Base-by-base conservation (phyloP, 805 yeast species). In the Starmera caribaea region DNA sequence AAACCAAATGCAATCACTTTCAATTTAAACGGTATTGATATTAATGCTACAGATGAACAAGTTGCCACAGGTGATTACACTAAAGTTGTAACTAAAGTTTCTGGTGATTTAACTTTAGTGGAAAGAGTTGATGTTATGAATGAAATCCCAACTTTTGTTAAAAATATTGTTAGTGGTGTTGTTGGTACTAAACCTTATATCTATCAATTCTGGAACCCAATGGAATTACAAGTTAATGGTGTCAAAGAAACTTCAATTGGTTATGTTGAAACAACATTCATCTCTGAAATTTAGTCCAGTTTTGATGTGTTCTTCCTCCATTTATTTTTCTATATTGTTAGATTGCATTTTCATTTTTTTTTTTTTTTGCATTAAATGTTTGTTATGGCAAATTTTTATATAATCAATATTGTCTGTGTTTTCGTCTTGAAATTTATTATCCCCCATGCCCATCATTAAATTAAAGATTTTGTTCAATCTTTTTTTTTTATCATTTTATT, bases 81-180 rank as follows among this genome's bases (percentile, higher is more conserved):
- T 41, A 47, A 51, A 34, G 68, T 72, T 21, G 64, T 60, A 36
- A 82, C 74, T 36, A 59, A 57, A 10, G 75, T 83, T 16, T 56
- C 51, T 32, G 96, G 96, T 45, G 64, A 69, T 16, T 70, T 90
- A 49, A 66, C 70, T 35, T 63, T 85, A 44, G 77, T 86, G 38
- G 97, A 87, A 66, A 79, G 97, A 58, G 89, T 92, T 42, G 98
- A 92, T 63, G 97, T 92, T 43, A 88, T 92, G 97, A 85, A 88
- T 38, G 97, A 92, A 65, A 81, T 92, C 43, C 98, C 98, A 24
- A 80, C 76, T 46, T 88, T 92, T 62, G 95, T 92, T 49, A 92
- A 90, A 66, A 83, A 80, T 52, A 83, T 92, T 43, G 97, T 86
- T 35, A 78, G 89, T 45, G 96, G 95, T 42, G 94, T 90, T 40